These are phyloP conservation scores for Peniophora sp. DNA, from an alignment of 1,284 basidiomycete species.

Conservation along the genomic window DNA sequence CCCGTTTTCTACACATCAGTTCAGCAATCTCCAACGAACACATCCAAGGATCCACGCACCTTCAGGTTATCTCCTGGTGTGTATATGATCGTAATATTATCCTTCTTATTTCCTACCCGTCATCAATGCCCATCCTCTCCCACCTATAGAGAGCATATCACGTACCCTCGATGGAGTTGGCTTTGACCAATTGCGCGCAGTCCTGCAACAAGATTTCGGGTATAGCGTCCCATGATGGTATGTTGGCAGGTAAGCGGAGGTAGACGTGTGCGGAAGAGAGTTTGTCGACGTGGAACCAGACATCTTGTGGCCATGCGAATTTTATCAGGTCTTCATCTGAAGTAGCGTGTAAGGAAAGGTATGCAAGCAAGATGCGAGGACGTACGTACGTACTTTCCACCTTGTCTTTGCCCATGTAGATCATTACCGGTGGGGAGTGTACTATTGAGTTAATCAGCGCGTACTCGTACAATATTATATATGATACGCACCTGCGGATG, in stretches of 20 bases:
- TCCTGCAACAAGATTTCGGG: conserved; percentile 77
- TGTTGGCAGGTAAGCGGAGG: conserved; percentile 73
- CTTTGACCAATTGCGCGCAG: conserved; percentile 93
- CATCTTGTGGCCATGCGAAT: conserved; percentile 79
- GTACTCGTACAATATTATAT: neutral
- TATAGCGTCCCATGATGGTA: conserved; percentile 77
- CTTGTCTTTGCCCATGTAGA: conserved; percentile 98
- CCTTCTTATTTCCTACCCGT: conserved; percentile 85
- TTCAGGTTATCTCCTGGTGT: conserved; percentile 88
- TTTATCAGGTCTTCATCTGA: conserved; percentile 91
- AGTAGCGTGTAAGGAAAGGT: conserved; percentile 7
- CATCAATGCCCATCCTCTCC: too few species aligned
- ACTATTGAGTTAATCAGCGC: conserved; percentile 24
- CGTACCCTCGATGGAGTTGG: conserved; percentile 92
- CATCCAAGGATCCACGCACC: conserved; percentile 31
- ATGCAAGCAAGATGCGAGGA: conserved; percentile 1
- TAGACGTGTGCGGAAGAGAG: conserved; percentile 94
- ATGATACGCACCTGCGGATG: conserved; percentile 41
- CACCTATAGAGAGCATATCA: conserved; percentile 4
- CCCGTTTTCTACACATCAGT: conserved; percentile 71
- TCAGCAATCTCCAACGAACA: neutral
- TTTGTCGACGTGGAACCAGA: conserved; percentile 86
- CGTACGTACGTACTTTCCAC: conserved; percentile 72
- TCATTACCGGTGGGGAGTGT: conserved; percentile 55
- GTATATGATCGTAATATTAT: conserved; percentile 90